phyloP scores from a whole-genome alignment of 2,329 filamentous ascomycete species.

The Chrysosporium queenslandicum region DNA sequence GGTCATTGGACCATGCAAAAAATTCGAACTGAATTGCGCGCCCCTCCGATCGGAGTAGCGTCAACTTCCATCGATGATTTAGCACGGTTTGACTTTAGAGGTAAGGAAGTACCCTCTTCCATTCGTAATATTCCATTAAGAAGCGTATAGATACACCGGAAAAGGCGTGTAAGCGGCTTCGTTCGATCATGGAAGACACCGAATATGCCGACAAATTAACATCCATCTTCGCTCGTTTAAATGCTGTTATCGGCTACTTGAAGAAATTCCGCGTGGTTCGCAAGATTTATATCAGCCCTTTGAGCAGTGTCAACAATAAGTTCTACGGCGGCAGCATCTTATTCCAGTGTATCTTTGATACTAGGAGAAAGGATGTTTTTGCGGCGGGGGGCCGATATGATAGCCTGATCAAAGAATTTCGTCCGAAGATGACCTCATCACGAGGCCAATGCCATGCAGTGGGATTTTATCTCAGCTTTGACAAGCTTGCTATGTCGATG shows the following conservation, averaged over 20 bases:
- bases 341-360: conserved; percentile 87
- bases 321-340: conserved; percentile 80
- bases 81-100: conserved; percentile 80
- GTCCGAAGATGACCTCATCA: conserved; percentile 55
- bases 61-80: conserved; percentile 87
- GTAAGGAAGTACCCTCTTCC: conserved; percentile 32
- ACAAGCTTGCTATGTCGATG: conserved; percentile 60
- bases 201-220: conserved; percentile 44
- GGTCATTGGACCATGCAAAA: conserved; percentile 71
- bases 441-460: conserved; percentile 68
- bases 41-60: conserved; percentile 69
- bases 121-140: not conserved
- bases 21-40: conserved; percentile 69
- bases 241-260: conserved; percentile 64
- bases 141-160: conserved; percentile 54
- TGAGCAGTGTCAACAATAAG: conserved; percentile 80
- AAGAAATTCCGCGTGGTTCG: conserved; percentile 63
- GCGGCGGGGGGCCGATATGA: conserved; percentile 93
- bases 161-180: conserved; percentile 57
- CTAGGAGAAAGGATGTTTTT: conserved; percentile 68
- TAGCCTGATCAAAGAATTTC: conserved; percentile 71
- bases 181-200: conserved; percentile 45
- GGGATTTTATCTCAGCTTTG: conserved; percentile 84
- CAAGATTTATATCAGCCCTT: conserved; percentile 73
- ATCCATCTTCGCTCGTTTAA: conserved; percentile 63